These are phyloP conservation scores for Nakazawaea pomicola DNA, from an alignment of 805 yeast genomes.

Conservation along the genomic window DNA sequence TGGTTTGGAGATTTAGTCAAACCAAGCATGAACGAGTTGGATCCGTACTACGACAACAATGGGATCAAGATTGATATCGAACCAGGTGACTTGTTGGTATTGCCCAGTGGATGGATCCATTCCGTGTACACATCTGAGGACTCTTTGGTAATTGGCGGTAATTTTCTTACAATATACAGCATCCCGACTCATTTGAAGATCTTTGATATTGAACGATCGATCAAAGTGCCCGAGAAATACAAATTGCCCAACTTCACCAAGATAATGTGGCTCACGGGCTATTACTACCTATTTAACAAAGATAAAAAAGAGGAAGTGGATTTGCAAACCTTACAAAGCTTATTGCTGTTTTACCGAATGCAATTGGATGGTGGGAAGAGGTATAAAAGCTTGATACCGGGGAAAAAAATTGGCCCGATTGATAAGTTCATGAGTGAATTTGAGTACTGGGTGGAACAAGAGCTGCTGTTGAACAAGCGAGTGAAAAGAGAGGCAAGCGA, in stretches of 20 bases:
- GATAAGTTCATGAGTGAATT: constrained; percentile 19
- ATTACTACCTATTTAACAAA: constrained; percentile 26
- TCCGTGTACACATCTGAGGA: constrained; percentile 82
- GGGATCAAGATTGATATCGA: constrained; percentile 26
- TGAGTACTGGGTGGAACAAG: constrained; percentile 17
- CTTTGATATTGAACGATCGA: constrained; percentile 54
- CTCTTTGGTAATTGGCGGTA: constrained; percentile 83
- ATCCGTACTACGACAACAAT: constrained; percentile 27
- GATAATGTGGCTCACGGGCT: constrained; percentile 65
- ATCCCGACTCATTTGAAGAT: constrained; percentile 59
- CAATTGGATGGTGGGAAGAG: constrained; percentile 11
- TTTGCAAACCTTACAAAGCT: constrained; percentile 16
- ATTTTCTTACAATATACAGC: constrained; percentile 65
- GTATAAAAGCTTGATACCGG: constrained; percentile 17
- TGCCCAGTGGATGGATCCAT: constrained; percentile 94
- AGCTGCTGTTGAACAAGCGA: not conserved
- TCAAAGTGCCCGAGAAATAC: constrained; percentile 71
- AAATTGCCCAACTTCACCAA: constrained; percentile 73
- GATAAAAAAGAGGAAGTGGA: constrained; percentile 15
- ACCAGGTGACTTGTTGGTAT: constrained; percentile 71
- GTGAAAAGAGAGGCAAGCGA: not conserved
- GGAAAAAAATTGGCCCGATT: constrained; percentile 21
- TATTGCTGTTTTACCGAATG: constrained; percentile 20
- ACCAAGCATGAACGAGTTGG: constrained; percentile 7
- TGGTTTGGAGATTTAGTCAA: constrained; percentile 58